These are phyloP conservation scores for Sordariomycetes sp. DNA, from an alignment of 2,329 filamentous ascomycete genomes.

Conservation along the genomic window DNA sequence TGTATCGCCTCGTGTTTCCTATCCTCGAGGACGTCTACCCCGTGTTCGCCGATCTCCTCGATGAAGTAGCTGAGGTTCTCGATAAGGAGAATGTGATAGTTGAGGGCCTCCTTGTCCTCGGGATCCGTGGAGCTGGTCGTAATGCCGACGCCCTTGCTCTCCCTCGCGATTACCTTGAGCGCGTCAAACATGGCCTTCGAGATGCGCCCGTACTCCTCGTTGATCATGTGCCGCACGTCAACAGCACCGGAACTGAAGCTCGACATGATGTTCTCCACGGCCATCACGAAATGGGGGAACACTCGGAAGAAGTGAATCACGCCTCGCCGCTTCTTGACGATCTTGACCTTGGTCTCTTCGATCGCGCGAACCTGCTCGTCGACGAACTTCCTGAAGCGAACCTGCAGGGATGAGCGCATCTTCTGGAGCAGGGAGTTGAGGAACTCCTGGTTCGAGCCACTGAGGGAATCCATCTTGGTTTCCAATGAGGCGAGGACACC, in stretches of 20 bases:
- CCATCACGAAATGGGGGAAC: conserved; percentile 76
- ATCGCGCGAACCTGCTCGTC: conserved; percentile 93
- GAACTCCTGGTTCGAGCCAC: conserved; percentile 90
- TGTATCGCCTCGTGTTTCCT: conserved; percentile 71
- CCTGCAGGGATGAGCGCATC: conserved; percentile 62
- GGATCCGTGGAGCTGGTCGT: conserved; percentile 34
- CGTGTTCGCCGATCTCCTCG: conserved; percentile 68
- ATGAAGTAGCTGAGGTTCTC: conserved; percentile 99
- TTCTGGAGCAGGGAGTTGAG: conserved; percentile 71
- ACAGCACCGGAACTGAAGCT: conserved; percentile 40
- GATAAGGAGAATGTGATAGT: conserved; percentile 93
- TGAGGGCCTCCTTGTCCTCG: conserved; percentile 93
- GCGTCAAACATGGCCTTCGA: conserved; percentile 96
- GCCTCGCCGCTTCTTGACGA: conserved; percentile 91
- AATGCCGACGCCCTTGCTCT: conserved; percentile 44
- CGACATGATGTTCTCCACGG: conserved; percentile 74
- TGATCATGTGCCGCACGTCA: conserved; percentile 64
- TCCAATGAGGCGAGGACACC: conserved; percentile 76
- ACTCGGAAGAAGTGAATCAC: conserved; percentile 92
- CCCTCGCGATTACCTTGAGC: conserved; percentile 81
- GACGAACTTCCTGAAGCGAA: conserved; percentile 76
- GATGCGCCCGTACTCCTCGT: conserved; percentile 79
- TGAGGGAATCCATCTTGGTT: conserved; percentile 65
- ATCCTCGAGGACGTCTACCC: conserved; percentile 65
- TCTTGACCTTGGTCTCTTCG: conserved; percentile 94